Evolutionary conservation across 495 filamentous ascomycete genomes (phyloP).

Genomic region (Aspergillus indologenus): DNA sequence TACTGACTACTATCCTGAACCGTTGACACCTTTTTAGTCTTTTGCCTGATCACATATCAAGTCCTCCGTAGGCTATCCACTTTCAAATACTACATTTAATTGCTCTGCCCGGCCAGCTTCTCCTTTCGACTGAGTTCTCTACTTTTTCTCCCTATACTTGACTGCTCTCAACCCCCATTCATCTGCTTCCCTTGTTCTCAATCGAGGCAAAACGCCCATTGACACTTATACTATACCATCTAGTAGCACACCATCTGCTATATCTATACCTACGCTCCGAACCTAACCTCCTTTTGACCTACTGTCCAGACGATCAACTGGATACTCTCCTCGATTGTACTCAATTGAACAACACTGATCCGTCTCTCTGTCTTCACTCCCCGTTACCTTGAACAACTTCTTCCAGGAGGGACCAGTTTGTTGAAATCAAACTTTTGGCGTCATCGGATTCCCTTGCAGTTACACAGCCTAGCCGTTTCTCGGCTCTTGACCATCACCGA

Average conservation of each 20-base stretch:
- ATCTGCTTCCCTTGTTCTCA: slow-evolving; percentile 9
- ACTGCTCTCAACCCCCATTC: slow-evolving; percentile 12
- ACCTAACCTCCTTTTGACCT: neutral
- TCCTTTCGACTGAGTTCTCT: slow-evolving; percentile 20
- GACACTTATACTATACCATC: slow-evolving; percentile 9
- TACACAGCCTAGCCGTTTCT: slow-evolving; percentile 15
- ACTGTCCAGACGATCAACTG: neutral
- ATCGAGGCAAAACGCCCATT: neutral
- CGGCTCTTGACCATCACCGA: slow-evolving; percentile 7
- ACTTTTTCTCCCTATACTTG: slow-evolving; percentile 17
- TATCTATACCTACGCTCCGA: neutral
- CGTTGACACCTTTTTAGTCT: slow-evolving; percentile 36
- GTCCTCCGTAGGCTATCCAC: slow-evolving; percentile 40
- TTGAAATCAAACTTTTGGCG: slow-evolving; percentile 12
- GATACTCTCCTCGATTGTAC: neutral
- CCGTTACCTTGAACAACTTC: neutral
- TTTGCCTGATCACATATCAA: slow-evolving; percentile 43
- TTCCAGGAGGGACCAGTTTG: slow-evolving; percentile 3
- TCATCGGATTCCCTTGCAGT: slow-evolving; percentile 20
- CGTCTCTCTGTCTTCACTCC: neutral
- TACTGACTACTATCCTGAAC: slow-evolving; percentile 28
- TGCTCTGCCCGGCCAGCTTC: slow-evolving; percentile 32
- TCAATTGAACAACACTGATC: neutral
- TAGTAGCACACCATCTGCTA: neutral
- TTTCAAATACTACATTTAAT: slow-evolving; percentile 33